Conservation (phyloP, 306 rosid genomes). For the Oemleria cerasiformis region DNA sequence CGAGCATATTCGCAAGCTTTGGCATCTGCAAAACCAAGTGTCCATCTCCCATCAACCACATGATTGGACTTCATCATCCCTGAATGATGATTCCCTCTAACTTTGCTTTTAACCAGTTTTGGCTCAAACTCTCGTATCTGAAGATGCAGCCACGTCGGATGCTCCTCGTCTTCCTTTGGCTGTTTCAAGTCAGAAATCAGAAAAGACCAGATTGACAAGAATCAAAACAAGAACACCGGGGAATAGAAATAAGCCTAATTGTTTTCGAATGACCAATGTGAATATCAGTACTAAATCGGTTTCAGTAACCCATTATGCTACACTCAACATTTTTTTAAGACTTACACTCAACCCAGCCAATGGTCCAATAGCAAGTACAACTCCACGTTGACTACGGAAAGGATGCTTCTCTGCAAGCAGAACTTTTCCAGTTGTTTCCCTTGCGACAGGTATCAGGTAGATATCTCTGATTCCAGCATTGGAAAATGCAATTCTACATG, state of each 20-base stretch:
- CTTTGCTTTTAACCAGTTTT: constrained; percentile 32
- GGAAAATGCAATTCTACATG: constrained; percentile 80
- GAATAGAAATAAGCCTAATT: constrained; percentile 1
- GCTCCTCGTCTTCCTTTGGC: constrained; percentile 62
- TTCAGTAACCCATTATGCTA: neutral
- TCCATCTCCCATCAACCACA: constrained; percentile 73
- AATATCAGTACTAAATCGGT: neutral
- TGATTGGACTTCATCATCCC: constrained; percentile 27
- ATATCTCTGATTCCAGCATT: constrained; percentile 71
- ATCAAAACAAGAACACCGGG: constrained; percentile 9
- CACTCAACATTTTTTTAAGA: constrained; percentile 4
- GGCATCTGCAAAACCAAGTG: constrained; percentile 63
- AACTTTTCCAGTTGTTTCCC: constrained; percentile 52
- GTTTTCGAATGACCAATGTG: neutral
- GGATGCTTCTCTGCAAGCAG: constrained; percentile 85
- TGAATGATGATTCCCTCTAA: constrained; percentile 30
- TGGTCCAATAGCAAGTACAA: constrained; percentile 80
- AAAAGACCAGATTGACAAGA: neutral
- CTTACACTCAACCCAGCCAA: constrained; percentile 76
- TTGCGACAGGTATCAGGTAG: constrained; percentile 52
- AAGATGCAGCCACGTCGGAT: constrained; percentile 79
- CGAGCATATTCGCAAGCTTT: constrained; percentile 66
- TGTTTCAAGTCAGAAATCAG: constrained; percentile 34
- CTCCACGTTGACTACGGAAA: constrained; percentile 75
- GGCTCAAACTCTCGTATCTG: constrained; percentile 68